Evolutionary conservation across 1,139 yeast species (phyloP).

Genomic region (Scheffersomyces cryptocercus): DNA sequence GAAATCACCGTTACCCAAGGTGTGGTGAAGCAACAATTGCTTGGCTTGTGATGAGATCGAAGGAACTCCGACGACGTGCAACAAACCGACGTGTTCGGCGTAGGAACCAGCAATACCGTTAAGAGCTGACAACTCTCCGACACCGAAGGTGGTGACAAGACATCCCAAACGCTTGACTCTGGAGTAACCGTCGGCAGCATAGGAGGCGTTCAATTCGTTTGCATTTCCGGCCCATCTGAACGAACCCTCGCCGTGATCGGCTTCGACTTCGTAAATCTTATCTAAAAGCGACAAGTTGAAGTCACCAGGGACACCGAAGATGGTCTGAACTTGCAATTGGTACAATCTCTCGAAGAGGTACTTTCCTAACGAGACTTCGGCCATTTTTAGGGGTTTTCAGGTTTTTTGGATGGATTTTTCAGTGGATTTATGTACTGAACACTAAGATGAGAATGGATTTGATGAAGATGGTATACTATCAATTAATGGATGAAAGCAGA

Average conservation of each 20-base stretch:
- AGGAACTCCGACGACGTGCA: slow-evolving; percentile 45
- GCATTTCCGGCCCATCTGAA: slow-evolving; percentile 44
- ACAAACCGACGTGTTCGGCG: slow-evolving; percentile 43
- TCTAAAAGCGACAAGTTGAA: slow-evolving; percentile 40
- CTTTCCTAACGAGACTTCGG: slow-evolving; percentile 43
- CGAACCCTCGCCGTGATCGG: slow-evolving; percentile 23
- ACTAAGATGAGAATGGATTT: no score
- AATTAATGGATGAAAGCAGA: no score
- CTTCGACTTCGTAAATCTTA: slow-evolving; percentile 36
- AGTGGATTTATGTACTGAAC: no score
- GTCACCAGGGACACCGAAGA: slow-evolving; percentile 47
- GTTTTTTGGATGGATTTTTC: no score
- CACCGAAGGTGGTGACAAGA: slow-evolving; percentile 44
- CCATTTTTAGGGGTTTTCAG: slow-evolving; percentile 17
- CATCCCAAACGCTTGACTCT: slow-evolving; percentile 40
- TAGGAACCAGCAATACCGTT: slow-evolving; percentile 45
- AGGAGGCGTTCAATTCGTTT: slow-evolving; percentile 45
- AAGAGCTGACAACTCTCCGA: slow-evolving; percentile 42
- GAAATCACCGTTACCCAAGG: slow-evolving; percentile 49
- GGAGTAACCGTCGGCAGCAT: slow-evolving; percentile 46
- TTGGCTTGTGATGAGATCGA: slow-evolving; percentile 39
- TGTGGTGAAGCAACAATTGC: slow-evolving; percentile 41
- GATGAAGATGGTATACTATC: no score
- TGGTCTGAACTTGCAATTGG: slow-evolving; percentile 41
- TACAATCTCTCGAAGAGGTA: slow-evolving; percentile 45